Percentiles rank a stretch among this genome's conserved stretches.
These are phyloP conservation scores for Schwanniomyces vanrijiae DNA, from an alignment of 805 yeast genomes.

Conservation along the genomic window DNA sequence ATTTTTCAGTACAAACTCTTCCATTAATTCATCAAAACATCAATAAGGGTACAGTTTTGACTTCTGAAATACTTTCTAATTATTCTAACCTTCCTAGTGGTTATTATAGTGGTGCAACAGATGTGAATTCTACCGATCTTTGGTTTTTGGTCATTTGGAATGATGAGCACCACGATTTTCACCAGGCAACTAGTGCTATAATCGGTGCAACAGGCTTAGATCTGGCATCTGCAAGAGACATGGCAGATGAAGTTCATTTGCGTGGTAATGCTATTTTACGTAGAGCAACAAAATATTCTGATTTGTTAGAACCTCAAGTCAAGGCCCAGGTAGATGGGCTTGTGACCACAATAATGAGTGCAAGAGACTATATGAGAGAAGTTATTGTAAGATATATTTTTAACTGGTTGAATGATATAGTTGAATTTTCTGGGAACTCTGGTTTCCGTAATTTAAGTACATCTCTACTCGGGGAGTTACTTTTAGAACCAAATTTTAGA, in stretches of 20 bases:
- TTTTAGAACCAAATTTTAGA: conserved; percentile 36
- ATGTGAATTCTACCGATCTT: conserved; percentile 27
- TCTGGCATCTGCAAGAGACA: conserved; percentile 25
- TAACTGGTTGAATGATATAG: conserved; percentile 51
- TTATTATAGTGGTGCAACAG: conserved; percentile 32
- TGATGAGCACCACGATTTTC: conserved; percentile 69
- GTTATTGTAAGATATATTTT: conserved; percentile 44
- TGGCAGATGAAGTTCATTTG: conserved; percentile 47
- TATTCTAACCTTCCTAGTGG: conserved; percentile 28
- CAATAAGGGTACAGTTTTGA: conserved; percentile 23
- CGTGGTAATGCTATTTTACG: conserved; percentile 52
- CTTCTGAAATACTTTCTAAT: conserved; percentile 28
- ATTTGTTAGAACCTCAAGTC: conserved; percentile 32
- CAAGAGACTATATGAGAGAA: conserved; percentile 52
- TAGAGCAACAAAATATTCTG: conserved; percentile 20
- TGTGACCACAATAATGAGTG: conserved; percentile 53
- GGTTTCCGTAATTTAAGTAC: conserved; percentile 21
- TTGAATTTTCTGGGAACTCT: conserved; percentile 18
- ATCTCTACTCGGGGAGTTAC: conserved; percentile 36
- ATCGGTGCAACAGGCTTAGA: conserved; percentile 27
- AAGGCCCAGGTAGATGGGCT: conserved; percentile 49
- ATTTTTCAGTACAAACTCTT: conserved; percentile 36
- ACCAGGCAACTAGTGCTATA: conserved; percentile 53
- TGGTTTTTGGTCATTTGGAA: conserved; percentile 69
- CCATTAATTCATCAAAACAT: conserved; percentile 37